Conservation (phyloP, 2,329 filamentous ascomycete genomes). For the Cordyceps javanica region DNA sequence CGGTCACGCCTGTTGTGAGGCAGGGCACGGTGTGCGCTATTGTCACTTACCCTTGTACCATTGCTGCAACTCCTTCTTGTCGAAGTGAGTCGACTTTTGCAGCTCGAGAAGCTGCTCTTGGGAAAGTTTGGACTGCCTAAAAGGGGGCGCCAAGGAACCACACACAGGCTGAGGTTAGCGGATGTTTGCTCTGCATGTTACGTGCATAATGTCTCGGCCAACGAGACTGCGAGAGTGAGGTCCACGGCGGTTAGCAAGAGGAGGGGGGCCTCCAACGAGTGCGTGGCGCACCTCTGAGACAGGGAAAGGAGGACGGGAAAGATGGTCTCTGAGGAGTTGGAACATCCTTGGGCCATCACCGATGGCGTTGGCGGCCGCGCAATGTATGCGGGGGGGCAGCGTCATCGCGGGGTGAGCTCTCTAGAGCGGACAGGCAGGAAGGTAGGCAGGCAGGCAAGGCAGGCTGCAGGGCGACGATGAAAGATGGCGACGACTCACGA, state of each 20-base stretch:
- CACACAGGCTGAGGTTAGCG: neutral
- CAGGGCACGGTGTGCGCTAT: neutral
- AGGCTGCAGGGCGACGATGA: neutral
- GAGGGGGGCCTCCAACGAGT: neutral
- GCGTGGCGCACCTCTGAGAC: neutral
- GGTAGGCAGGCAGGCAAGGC: neutral
- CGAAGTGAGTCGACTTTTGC: constrained; percentile 95
- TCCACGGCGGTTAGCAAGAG: neutral
- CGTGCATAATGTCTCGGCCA: neutral
- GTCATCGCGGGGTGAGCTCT: neutral
- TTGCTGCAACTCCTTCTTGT: constrained; percentile 99
- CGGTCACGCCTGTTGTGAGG: neutral
- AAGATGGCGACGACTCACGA: constrained; percentile 4
- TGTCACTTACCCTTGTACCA: constrained; percentile 88
- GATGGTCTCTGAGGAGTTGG: neutral
- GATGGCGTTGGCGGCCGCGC: neutral
- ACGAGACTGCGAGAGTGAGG: neutral
- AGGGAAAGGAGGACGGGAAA: neutral
- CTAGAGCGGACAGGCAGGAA: neutral
- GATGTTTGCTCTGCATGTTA: neutral
- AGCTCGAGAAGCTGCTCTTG: constrained; percentile 93
- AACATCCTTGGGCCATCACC: neutral
- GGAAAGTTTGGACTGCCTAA: constrained; percentile 95
- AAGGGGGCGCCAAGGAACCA: constrained; percentile 16
- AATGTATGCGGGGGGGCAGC: neutral